These are phyloP conservation scores for Periconia macrospinosa DNA, from an alignment of 2,329 filamentous ascomycete genomes.

Conservation along the genomic window DNA sequence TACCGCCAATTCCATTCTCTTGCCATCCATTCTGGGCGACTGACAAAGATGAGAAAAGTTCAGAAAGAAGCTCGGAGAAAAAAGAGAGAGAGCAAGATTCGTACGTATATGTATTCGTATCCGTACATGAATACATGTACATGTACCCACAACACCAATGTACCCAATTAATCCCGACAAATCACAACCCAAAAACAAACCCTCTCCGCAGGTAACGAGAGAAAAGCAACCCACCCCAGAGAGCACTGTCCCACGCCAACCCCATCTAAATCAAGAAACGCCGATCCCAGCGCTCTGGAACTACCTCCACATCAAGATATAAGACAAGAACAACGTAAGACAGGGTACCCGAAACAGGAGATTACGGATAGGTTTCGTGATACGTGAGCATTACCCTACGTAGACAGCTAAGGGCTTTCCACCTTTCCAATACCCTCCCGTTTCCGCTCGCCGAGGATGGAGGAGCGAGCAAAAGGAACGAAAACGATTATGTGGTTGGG, in stretches of 20 bases:
- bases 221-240: not conserved
- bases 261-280: not conserved
- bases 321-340: not conserved
- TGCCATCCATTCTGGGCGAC: not conserved
- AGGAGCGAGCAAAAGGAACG: not conserved
- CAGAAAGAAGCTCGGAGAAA: not conserved
- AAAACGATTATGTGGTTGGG: not conserved
- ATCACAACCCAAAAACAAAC: not conserved
- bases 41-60: not conserved
- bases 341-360: not conserved
- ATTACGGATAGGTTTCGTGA: not conserved
- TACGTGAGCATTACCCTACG: too few species aligned
- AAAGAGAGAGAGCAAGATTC: too few species aligned
- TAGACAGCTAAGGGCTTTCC: not conserved
- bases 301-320: not conserved
- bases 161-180: not conserved
- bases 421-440: not conserved
- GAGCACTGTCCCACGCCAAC: not conserved
- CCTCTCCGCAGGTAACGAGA: not conserved
- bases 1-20: slow-evolving; percentile 9
- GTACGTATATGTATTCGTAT: too few species aligned
- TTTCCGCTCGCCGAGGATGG: not conserved
- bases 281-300: not conserved
- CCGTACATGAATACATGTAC: not conserved
- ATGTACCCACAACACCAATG: not conserved